Conservation (phyloP, 1,139 yeast species). For the Saccharomyces hybrid region DNA sequence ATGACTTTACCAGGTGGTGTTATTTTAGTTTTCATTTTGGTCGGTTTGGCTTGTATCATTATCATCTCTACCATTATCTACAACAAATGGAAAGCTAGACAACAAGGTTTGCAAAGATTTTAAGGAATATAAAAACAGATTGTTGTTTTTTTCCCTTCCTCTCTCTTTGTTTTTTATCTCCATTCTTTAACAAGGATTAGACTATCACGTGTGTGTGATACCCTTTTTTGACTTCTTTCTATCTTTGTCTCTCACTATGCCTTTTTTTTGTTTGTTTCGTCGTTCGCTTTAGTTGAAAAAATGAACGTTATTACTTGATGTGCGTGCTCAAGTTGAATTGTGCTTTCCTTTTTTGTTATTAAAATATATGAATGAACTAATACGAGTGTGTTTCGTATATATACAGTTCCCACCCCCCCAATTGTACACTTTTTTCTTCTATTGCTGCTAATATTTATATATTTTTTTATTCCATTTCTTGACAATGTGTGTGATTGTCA, state of each 20-base stretch:
- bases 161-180: background rate
- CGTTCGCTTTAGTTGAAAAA: background rate
- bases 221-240: background rate
- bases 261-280: conserved; percentile 1
- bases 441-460: background rate
- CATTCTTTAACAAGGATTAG: background rate
- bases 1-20: conserved; percentile 43
- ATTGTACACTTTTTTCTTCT: background rate
- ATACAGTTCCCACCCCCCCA: background rate
- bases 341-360: background rate
- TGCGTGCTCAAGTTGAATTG: conserved; percentile 5
- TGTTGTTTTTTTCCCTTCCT: too few relatives aligned
- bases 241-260: background rate
- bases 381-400: background rate
- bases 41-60: conserved; percentile 39
- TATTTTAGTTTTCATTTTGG: conserved; percentile 43
- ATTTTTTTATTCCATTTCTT: too few relatives aligned
- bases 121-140: conserved; percentile 9
- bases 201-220: conserved; percentile 1
- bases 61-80: conserved; percentile 28
- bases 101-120: conserved; percentile 36
- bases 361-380: background rate
- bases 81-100: conserved; percentile 35
- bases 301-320: conserved; percentile 3
- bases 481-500: background rate